Evolutionary conservation across 441 rosid genomes (phyloP), one percentile per base, ranked within the genome.

Genomic region (Theobroma grandiflorum): DNA sequence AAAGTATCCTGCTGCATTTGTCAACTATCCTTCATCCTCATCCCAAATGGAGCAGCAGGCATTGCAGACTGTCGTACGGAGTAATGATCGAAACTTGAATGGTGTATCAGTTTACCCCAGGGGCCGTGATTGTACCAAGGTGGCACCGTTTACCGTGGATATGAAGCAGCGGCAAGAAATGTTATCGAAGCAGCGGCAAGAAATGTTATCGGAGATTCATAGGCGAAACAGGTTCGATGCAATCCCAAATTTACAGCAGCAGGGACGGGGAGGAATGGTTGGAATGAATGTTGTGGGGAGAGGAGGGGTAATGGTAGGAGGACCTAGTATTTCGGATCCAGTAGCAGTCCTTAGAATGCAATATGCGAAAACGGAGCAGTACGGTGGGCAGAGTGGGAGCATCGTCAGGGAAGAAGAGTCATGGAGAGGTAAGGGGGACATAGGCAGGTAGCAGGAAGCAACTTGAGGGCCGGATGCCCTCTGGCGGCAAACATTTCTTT

Each of bases 1-100:
- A 37, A 90, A 90, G 82, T 93, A 90, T 86, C 98, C 99, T 6
- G 93, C 93, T 49, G 96, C 99, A 65, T 92, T 92, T 67, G 68
- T 86, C 77, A 88, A 77, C 72, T 85, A 79, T 74, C 78, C 87
- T 3, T 22, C 80, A 22, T 75, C 92, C 0, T 79, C 89, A 0
- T 73, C 92, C 52, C 90, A 85, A 77, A 62, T 87, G 82, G 88
- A 86, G 78, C 93, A 86, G 85, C 91, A 81, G 53, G 70, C 89
- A 1, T 66, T 86, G 76, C 92, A 84, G 31, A 78, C 85, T 9
- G 82, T 74, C 72, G 79, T 77, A 72, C 82, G 79, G 83, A 79
- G 82, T 53, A 83, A 72, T 3, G 90, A 85, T 18, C 55, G 65
- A 11, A 86, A 70, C 80, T 59, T 83, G 80, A 90, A 81, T 62